Conservation (phyloP, 2,329 filamentous ascomycete species). For the Colletotrichum ledebouriae region DNA sequence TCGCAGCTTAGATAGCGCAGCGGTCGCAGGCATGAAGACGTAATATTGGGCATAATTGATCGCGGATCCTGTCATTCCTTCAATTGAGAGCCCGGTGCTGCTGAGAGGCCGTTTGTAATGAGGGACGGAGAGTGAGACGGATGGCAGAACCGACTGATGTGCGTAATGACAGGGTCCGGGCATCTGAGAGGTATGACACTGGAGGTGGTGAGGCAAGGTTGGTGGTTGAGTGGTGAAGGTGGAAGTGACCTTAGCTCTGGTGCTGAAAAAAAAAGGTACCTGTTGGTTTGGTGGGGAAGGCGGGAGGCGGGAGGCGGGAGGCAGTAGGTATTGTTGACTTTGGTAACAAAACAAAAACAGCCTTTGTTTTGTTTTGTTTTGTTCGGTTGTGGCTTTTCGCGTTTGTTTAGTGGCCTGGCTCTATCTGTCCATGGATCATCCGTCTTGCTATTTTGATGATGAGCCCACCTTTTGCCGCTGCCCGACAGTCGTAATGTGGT, state of each 20-base stretch:
- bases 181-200: constrained; percentile 21
- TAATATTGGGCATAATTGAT: constrained; percentile 40
- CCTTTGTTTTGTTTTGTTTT: constrained; percentile 34
- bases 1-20: constrained; percentile 7
- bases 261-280: neutral
- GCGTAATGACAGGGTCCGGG: constrained; percentile 26
- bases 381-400: constrained; percentile 41
- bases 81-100: constrained; percentile 9
- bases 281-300: neutral
- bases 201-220: constrained; percentile 30
- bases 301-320: neutral
- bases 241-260: constrained; percentile 22
- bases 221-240: constrained; percentile 26
- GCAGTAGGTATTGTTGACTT: constrained; percentile 15
- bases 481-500: constrained; percentile 23
- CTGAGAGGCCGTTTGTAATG: constrained; percentile 8
- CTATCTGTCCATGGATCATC: constrained; percentile 36
- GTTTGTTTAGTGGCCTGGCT: constrained; percentile 40
- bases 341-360: constrained; percentile 20
- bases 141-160: constrained; percentile 20
- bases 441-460: constrained; percentile 35
- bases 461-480: constrained; percentile 33
- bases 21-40: constrained; percentile 34
- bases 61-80: constrained; percentile 20
- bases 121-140: constrained; percentile 6